Base-by-base conservation (phyloP, 257 asterid species). In the Gentiana dahurica region DNA sequence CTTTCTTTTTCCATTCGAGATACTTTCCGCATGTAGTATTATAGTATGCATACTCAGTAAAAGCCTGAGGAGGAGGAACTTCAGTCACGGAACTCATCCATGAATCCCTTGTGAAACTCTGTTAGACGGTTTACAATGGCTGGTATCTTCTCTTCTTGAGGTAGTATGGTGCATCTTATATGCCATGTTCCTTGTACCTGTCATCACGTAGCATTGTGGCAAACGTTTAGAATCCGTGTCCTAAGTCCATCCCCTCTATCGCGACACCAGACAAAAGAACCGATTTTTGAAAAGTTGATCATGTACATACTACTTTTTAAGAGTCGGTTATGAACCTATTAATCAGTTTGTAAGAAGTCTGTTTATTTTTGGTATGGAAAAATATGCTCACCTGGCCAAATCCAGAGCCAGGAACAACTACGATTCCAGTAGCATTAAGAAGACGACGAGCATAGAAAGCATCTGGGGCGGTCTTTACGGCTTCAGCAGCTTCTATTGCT, bases 371-470 rank as follows among this genome's bases (percentile, higher is more conserved):
- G 24, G 24, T 24, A 24, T 24, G 24, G 24, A 24, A 24, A 24
- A 24, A 24, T 24, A 24, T 37, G 46, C 53, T 60, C 56, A 91
- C 98, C 95, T 91, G 98, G 43, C 94, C 78, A 58, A 91, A 91
- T 65, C 98, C 96, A 66, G 98, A 87, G 51, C 98, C 96, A n/a
- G 98, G 96, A 62, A 91, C 98, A 2, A 85, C 85, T 5, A 91
- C 98, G 1, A 91, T 72, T 60, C 98, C 98, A 9, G 96, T 91
- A 57, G 98, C 83, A 49, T 81, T 71, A 39, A 91, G 98, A 63
- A 91, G 98, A 49, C 68, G 74, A 6, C 67, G 71, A 63, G 86
- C 85, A 63, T 91, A 91, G 52, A 82, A 79, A 41, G 94, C 73
- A 47, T 91, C 98, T 1, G 98, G 92, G 32, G 96, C 78, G 5